Conservation (phyloP, 305 asterid species). For the Ilex paraguariensis region DNA sequence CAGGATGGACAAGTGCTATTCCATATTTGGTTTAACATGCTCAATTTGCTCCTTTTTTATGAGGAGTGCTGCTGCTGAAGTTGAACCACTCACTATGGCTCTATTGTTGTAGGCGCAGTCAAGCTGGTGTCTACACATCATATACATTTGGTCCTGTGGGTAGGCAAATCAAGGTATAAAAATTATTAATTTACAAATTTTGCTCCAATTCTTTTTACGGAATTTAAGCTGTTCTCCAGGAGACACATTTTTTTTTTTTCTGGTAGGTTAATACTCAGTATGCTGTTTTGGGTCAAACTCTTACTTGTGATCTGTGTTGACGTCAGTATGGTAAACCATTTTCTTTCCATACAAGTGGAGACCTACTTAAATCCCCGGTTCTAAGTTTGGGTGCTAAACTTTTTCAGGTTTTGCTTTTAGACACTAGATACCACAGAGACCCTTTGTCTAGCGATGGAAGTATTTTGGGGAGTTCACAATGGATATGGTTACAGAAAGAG, state of each 20-base stretch:
- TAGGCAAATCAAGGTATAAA: slow-evolving; percentile 27
- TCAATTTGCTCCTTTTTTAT: background rate
- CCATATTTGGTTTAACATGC: background rate
- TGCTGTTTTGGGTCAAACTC: too few species aligned
- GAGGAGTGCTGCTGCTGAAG: background rate
- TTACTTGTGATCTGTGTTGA: too few species aligned
- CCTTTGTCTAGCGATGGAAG: slow-evolving; percentile 27
- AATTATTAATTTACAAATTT: background rate
- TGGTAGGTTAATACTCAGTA: background rate
- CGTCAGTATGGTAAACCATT: background rate
- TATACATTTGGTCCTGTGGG: slow-evolving; percentile 30
- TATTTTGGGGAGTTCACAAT: slow-evolving; percentile 26
- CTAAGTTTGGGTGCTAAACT: background rate
- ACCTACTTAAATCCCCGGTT: background rate
- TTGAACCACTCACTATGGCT: background rate
- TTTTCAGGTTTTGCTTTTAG: slow-evolving; percentile 32
- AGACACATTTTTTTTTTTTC: background rate
- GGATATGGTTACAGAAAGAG: slow-evolving; percentile 29
- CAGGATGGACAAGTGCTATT: background rate
- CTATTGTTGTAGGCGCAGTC: slow-evolving; percentile 21
- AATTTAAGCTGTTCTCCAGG: background rate
- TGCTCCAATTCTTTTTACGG: background rate
- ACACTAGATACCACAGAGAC: slow-evolving; percentile 30
- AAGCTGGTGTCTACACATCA: slow-evolving; percentile 31
- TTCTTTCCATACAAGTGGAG: background rate